phyloP scores from a whole-genome alignment of 176 grass and related monocot species.

The Miscanthus lutarioriparius region DNA sequence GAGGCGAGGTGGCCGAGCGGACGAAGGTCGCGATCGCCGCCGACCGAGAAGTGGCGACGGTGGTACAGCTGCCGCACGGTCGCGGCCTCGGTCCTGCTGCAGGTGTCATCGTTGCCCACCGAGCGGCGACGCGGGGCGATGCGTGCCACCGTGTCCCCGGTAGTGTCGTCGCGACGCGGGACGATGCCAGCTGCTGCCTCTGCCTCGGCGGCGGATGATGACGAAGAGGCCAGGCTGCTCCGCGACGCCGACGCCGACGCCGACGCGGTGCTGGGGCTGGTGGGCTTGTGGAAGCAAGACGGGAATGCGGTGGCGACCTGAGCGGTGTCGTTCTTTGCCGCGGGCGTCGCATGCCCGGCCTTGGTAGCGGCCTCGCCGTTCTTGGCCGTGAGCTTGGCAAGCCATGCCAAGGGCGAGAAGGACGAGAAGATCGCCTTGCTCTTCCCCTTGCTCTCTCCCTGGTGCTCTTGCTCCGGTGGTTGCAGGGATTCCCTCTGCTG shows the following conservation, averaged over 20 bases:
- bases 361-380: conserved; percentile 4
- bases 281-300: conserved; percentile 10
- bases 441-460: conserved; percentile 35
- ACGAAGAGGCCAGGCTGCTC: conserved; percentile 1
- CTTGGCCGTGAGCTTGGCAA: conserved; percentile 56
- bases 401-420: conserved; percentile 63
- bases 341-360: not conserved
- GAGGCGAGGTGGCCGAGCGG: conserved; percentile 42
- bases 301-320: conserved; percentile 6
- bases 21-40: conserved; percentile 51
- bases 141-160: not conserved
- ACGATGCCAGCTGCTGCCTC: not conserved
- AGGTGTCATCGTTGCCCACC: conserved; percentile 39
- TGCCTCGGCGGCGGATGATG: not conserved
- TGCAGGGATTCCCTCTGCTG: conserved; percentile 15
- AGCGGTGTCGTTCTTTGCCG: not conserved
- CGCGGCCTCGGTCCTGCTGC: not conserved
- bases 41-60: conserved; percentile 53
- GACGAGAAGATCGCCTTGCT: conserved; percentile 45
- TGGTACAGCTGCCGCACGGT: conserved; percentile 24
- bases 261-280: conserved; percentile 4
- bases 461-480: not conserved
- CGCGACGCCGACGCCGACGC: not conserved
- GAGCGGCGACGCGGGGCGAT: conserved; percentile 52
- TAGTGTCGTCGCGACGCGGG: conserved; percentile 37